Conservation (phyloP, 2,329 filamentous ascomycete species). For the Cladophialophora chaetospira region DNA sequence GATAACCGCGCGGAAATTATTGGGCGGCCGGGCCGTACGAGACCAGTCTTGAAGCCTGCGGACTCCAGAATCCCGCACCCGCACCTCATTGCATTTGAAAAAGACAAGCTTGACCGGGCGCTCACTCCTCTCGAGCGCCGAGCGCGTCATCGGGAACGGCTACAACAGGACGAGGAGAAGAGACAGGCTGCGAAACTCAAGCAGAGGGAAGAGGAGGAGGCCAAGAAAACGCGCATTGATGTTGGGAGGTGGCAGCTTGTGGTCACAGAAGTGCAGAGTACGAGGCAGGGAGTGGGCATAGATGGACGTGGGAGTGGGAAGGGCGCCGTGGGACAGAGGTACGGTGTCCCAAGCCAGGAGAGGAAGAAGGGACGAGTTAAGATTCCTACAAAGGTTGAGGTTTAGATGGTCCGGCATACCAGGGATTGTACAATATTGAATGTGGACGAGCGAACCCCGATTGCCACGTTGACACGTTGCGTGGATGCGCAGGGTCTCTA, state of each 20-base stretch:
- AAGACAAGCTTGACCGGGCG: conserved; percentile 44
- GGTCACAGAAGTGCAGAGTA: conserved; percentile 57
- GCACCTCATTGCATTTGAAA: conserved; percentile 56
- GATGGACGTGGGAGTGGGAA: conserved; percentile 52
- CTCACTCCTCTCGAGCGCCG: conserved; percentile 40
- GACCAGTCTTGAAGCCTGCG: conserved; percentile 60
- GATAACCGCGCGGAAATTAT: conserved; percentile 42
- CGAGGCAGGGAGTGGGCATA: conserved; percentile 56
- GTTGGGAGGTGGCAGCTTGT: conserved; percentile 61
- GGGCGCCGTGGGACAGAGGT: conserved; percentile 60
- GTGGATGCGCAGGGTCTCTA: too few species aligned
- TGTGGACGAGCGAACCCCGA: background rate
- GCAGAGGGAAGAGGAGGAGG: conserved; percentile 45
- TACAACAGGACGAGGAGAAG: conserved; percentile 44
- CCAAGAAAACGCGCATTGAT: conserved; percentile 37
- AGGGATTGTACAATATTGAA: background rate
- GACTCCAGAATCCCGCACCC: conserved; percentile 67
- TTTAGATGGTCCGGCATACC: conserved; percentile 33
- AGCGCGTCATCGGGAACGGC: conserved; percentile 48
- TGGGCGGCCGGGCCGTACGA: conserved; percentile 45
- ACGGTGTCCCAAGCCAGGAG: conserved; percentile 64
- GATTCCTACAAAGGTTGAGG: conserved; percentile 62
- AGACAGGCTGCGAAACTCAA: conserved; percentile 48
- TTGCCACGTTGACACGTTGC: background rate
- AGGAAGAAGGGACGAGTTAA: conserved; percentile 65